Conservation (phyloP, 257 asterid species). For the Solanum bulbocastanum region DNA sequence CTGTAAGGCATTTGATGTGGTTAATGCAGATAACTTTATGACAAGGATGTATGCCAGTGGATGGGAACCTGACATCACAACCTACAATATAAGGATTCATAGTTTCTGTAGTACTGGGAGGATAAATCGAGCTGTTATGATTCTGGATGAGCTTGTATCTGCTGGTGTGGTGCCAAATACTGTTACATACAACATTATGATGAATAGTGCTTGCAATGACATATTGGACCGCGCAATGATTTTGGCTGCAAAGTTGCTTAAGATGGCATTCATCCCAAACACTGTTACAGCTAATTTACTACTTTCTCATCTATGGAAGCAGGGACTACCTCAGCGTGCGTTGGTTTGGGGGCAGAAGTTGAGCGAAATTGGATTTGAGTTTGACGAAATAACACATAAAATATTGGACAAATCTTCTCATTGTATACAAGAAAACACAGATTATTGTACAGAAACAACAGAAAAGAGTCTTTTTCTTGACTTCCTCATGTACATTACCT, state of each 20-base stretch:
- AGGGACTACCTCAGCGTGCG: slow-evolving; percentile 75
- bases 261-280: slow-evolving; percentile 81
- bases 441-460: slow-evolving; percentile 31
- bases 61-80: slow-evolving; percentile 66
- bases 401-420: slow-evolving; percentile 53
- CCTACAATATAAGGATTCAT: slow-evolving; percentile 73
- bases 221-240: slow-evolving; percentile 81
- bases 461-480: slow-evolving; percentile 72
- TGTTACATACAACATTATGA: slow-evolving; percentile 76
- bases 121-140: slow-evolving; percentile 55
- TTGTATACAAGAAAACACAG: slow-evolving; percentile 40
- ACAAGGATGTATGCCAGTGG: slow-evolving; percentile 51
- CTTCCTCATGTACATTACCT: slow-evolving; percentile 80
- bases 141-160: slow-evolving; percentile 66
- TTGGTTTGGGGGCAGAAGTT: slow-evolving; percentile 78
- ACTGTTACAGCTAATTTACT: slow-evolving; percentile 59
- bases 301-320: slow-evolving; percentile 71
- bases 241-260: slow-evolving; percentile 73
- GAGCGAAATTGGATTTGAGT: slow-evolving; percentile 64
- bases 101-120: slow-evolving; percentile 62
- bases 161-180: slow-evolving; percentile 74
- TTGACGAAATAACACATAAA: slow-evolving; percentile 62
- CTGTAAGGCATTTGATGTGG: slow-evolving; percentile 72
- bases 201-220: slow-evolving; percentile 66
- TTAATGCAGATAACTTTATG: slow-evolving; percentile 49